Conservation (phyloP, 2,329 filamentous ascomycete species). For the Sordariomycetes sp. region DNA sequence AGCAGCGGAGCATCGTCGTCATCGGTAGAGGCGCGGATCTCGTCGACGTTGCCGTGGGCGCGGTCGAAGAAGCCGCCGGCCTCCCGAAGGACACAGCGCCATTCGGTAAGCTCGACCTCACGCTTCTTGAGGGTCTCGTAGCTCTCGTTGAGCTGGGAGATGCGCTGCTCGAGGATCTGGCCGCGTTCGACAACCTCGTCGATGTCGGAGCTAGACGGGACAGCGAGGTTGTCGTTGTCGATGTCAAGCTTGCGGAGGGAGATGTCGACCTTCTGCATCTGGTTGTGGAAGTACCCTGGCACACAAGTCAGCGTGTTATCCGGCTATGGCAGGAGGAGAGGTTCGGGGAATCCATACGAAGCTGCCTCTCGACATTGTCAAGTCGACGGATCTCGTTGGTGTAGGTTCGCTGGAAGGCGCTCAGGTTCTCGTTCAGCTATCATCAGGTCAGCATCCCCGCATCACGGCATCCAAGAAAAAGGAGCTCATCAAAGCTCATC, state of each 20-base stretch:
- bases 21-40: conserved; percentile 83
- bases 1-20: conserved; percentile 90
- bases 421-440: conserved; percentile 88
- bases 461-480: not conserved
- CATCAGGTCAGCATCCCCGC: conserved; percentile 8
- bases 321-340: not conserved
- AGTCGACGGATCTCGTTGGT: conserved; percentile 95
- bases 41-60: conserved; percentile 90
- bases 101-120: conserved; percentile 93
- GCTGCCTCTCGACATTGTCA: conserved; percentile 95
- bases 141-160: conserved; percentile 89
- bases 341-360: conserved; percentile 54
- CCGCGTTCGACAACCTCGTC: conserved; percentile 90
- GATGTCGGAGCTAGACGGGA: conserved; percentile 87
- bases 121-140: conserved; percentile 98
- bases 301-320: not conserved
- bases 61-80: conserved; percentile 96
- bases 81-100: conserved; percentile 95
- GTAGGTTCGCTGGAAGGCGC: conserved; percentile 92
- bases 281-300: conserved; percentile 79
- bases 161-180: conserved; percentile 83
- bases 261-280: conserved; percentile 91
- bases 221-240: conserved; percentile 75
- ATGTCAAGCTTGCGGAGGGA: conserved; percentile 83
- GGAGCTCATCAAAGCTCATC: not conserved